phyloP scores from a whole-genome alignment of 2,329 filamentous ascomycete genomes.

The Cladosporium phlei region DNA sequence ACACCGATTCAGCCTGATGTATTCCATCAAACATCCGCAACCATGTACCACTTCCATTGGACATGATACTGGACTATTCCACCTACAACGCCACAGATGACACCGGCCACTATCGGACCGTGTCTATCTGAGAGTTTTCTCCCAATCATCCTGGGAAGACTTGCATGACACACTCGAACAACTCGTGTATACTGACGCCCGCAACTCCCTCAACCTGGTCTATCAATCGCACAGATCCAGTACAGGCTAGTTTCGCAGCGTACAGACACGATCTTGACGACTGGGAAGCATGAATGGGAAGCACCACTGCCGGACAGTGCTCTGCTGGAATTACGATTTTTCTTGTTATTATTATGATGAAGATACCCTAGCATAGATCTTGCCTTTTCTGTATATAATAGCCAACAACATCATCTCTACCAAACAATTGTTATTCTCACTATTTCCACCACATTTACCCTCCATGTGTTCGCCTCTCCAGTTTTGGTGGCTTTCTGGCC shows the following conservation, averaged over 20 bases:
- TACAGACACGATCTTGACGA: conserved; percentile 5
- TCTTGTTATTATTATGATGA: conserved; percentile 4
- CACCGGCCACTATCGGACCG: too few species aligned
- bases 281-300: neutral
- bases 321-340: neutral
- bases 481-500: too few species aligned
- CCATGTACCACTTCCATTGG: conserved; percentile 5
- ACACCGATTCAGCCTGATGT: neutral
- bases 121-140: too few species aligned
- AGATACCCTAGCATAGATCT: conserved; percentile 8
- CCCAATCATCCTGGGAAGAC: too few species aligned
- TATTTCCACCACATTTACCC: neutral
- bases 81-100: too few species aligned
- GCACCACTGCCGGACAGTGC: conserved; percentile 5
- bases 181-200: too few species aligned
- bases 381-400: neutral
- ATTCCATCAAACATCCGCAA: neutral
- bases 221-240: too few species aligned
- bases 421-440: neutral
- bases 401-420: too few species aligned
- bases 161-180: too few species aligned
- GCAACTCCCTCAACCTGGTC: too few species aligned
- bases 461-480: neutral
- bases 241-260: too few species aligned
- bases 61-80: neutral